phyloP scores from a whole-genome alignment of 2,329 filamentous ascomycete genomes.

The Fusarium tupiense region DNA sequence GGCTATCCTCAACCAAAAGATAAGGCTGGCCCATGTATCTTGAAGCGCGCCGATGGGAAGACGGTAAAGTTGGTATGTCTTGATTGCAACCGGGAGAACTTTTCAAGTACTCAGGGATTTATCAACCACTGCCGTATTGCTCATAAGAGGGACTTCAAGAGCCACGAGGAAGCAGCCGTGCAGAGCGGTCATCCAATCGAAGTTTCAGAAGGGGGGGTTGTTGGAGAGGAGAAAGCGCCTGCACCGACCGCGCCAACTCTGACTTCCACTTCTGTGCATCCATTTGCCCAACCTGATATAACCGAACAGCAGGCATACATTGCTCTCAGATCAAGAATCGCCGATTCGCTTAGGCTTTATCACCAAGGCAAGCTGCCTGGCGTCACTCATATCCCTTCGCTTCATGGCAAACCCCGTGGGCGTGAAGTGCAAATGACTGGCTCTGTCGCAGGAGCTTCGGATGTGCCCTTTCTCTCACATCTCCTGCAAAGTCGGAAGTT shows the following conservation, averaged over 20 bases:
- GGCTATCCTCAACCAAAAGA: conserved; percentile 81
- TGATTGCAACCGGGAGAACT: conserved; percentile 89
- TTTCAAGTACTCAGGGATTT: conserved; percentile 97
- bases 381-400: conserved; percentile 56
- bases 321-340: conserved; percentile 62
- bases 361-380: conserved; percentile 62
- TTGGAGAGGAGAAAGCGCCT: conserved; percentile 42
- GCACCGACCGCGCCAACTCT: conserved; percentile 15
- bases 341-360: conserved; percentile 63
- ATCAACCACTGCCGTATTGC: conserved; percentile 99
- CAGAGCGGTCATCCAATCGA: conserved; percentile 88
- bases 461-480: conserved; percentile 74
- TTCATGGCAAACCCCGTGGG: conserved; percentile 13
- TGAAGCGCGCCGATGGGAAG: conserved; percentile 86
- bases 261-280: conserved; percentile 45
- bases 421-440: conserved; percentile 21
- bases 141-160: conserved; percentile 92
- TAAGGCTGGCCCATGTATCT: conserved; percentile 82
- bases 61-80: conserved; percentile 91
- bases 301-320: conserved; percentile 62
- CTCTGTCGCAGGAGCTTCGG: conserved; percentile 63
- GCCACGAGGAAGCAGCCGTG: conserved; percentile 91
- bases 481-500: conserved; percentile 71
- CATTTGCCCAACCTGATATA: conserved; percentile 56
- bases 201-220: conserved; percentile 30